These are phyloP conservation scores for Eucalyptus regnans DNA, from an alignment of 345 rosid species.

Conservation along the genomic window DNA sequence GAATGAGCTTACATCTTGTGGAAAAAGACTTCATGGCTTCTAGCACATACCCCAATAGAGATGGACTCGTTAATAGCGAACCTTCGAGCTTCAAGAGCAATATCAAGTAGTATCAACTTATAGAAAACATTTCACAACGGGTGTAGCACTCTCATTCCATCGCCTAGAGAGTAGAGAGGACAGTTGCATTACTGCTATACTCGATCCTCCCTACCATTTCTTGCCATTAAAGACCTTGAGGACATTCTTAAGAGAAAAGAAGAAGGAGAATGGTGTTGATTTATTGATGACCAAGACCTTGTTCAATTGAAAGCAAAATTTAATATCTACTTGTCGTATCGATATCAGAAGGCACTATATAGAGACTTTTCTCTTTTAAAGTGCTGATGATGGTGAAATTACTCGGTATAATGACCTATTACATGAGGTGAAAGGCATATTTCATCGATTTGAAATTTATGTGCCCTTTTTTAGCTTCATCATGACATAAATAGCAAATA, in stretches of 20 bases:
- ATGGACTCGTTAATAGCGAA: not conserved
- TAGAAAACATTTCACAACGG: not conserved
- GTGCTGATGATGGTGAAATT: not conserved
- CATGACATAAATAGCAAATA: not conserved
- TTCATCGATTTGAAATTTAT: not conserved
- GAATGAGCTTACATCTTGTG: not conserved
- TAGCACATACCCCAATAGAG: not conserved
- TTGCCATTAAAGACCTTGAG: not conserved
- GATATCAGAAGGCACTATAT: not conserved
- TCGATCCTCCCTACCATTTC: not conserved
- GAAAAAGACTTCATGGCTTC: not conserved
- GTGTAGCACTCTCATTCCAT: not conserved
- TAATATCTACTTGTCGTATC: not conserved
- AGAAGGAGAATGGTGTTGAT: not conserved
- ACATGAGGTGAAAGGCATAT: accelerated
- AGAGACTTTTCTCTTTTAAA: not conserved
- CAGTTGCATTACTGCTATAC: not conserved
- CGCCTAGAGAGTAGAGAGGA: not conserved
- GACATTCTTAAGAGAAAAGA: not conserved
- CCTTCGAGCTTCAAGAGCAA: not conserved
- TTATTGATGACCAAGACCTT: not conserved
- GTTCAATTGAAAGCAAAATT: not conserved
- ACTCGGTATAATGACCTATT: not conserved
- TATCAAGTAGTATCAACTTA: not conserved
- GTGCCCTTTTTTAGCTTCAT: not conserved